Evolutionary conservation across 306 rosid genomes (phyloP), one percentile per base, ranked within the genome.

Genomic region (Quercus aquifolioides): DNA sequence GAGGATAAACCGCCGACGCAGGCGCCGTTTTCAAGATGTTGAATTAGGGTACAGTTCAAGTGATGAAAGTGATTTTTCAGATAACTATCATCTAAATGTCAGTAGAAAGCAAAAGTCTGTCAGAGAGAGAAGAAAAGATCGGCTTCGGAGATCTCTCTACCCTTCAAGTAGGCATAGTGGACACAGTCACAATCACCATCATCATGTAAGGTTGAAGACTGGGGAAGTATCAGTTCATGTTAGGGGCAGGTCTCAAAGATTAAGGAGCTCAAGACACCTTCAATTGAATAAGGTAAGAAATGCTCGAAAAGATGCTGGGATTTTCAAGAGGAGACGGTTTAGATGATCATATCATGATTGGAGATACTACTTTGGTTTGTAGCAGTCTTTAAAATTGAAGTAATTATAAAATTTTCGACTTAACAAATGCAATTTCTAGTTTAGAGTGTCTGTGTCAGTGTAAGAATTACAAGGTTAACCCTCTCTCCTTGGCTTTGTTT

Each of bases 1-100:
- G 78, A 73, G 90, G 79, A 76, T 84, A 55, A 82, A 80, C 62
- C 82, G 77, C 3, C 80, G 79, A 41, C 84, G 75, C 6, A 26
- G 74, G 5, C 83, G 1, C 43, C 82, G 1, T 71, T 75, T 75
- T 73, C 79, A 10, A 26, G 92, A 86, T 79, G 67, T 84, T 25
- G 90, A 86, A 71, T 76, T 74, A 77, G 90, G 87, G 0, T 80
- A 67, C 79, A 82, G 55, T 76, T 83, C 89, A 51, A 73, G 77
- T 14, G 73, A 79, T 51, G 81, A 83, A 28, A 78, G 51, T 63
- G 78, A 78, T 8, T 21, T 19, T 46, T 26, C 73, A 51, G 67
- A 17, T 10, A 28, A 59, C 56, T 9, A 71, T 78, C 19, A 63
- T 55, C 43, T 73, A 2, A 69, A 73, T 46, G 74, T 73, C 3